Evolutionary conservation across 805 yeast species (phyloP), one percentile per base, ranked within the genome.

Genomic region (Cyberlindnera bimundalis): DNA sequence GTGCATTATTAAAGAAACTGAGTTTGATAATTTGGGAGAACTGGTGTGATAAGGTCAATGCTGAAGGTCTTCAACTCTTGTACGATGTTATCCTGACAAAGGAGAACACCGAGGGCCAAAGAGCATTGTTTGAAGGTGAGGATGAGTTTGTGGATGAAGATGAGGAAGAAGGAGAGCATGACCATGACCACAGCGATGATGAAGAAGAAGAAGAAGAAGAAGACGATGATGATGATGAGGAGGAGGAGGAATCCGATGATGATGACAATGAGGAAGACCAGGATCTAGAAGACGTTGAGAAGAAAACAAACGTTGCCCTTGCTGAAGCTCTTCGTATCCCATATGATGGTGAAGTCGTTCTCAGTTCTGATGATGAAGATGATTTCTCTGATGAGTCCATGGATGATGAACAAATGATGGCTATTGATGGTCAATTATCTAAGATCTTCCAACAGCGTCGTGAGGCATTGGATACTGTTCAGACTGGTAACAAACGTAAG

Each of bases 361-460:
- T 48, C 50, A 58, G 66, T 11, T 68, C 64, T 12, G 74, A 70
- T 21, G 68, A 66, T 10, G 79, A 74, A 29, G 76, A 70, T 21
- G 81, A 74, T 21, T 73, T 76, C 6, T 81, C 76, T 19, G 85
- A 81, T 37, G 95, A 85, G 50, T 80, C 91, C 0, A 86, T 89
- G 95, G 95, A 90, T 45, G 97, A 90, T 61, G 96, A 90, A 53
- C 89, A 89, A 59, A 91, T 91, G 98, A 79, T 89, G 81, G 95
- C 90, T 16, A 75, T 91, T 53, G 98, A 91, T 58, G 84, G 73
- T 17, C 93, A 88, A 46, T 67, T 91, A 23, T 77, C 96, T 0
- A 74, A 73, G 39, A 91, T 91, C 40, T 91, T 91, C 72, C 78
- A 83, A 55, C 91, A 88, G 53, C 76, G 97, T 52, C 78, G 80